Evolutionary conservation across 176 grass and related monocot species (phyloP), one percentile per base, ranked within the genome.

Genomic region (Raddia distichophylla): DNA sequence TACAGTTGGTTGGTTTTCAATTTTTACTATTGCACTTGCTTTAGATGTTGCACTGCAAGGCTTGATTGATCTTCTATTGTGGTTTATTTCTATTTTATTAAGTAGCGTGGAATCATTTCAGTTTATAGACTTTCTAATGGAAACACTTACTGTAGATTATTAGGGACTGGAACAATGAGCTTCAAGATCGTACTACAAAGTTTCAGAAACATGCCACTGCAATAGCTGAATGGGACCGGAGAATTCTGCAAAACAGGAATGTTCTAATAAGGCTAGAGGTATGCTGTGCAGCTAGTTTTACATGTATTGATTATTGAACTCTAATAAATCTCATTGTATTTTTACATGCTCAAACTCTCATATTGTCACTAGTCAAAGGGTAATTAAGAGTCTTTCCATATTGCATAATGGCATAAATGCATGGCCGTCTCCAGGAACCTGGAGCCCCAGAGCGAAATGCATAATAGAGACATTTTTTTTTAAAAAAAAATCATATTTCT

Each of bases 221-320:
- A 73, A 90, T 99, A 88, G 85, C 91, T 74, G 97, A 99, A 86
- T 99, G 97, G 93, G 97, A 99, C 70, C 93, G 56, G 79, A 91
- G 93, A 86, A 99, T 99, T 96, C 80, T 99, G 43, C 97, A 99
- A 86, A 99, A 99, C 35, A 84, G 93, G 80, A 96, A 92, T 93
- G 93, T 96, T 89, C 91, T 96, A 76, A 99, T 94, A 63, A 99
- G 87, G 88, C 89, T 99, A 60, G 97, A 99, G 89, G 97, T 93
- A 84, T 16, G 6, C 20, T 3, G 64, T 79, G 3, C 34, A 16
- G 34, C 49, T 76, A 69, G 57, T 66, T 64, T 11, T 83, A 2
- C 40, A 11, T 20, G 33, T 69, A 57, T 17, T 63, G 4, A 66
- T n/a, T 69, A 57, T 17, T 63, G 4, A 66, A 64, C 55, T 45